Percentiles rank a stretch among this genome's conserved stretches.
Evolutionary conservation across 202 grass and related monocot species (phyloP).

Genomic region (Setaria italica): DNA sequence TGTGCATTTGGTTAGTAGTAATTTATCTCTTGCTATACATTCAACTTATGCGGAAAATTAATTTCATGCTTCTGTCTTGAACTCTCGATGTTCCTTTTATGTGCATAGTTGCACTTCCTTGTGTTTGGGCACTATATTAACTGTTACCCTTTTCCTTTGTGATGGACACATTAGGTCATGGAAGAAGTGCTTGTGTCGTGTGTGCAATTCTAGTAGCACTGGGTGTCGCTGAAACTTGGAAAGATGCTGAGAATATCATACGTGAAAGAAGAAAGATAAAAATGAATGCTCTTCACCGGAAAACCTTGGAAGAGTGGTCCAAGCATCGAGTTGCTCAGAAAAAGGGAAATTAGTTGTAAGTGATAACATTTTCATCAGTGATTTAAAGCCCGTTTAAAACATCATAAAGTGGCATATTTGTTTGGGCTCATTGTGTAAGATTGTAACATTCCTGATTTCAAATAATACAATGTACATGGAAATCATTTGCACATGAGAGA

Average conservation of each 20-base stretch:
- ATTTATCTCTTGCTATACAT: background rate
- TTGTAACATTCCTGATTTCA: conserved; percentile 23
- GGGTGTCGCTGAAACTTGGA: conserved; percentile 78
- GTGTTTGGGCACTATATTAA: background rate
- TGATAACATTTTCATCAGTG: conserved; percentile 1
- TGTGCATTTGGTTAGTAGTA: conserved; percentile 83
- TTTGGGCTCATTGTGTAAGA: background rate
- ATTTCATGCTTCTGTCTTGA: background rate
- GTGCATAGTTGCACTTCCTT: background rate
- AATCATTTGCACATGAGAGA: conserved; percentile 9
- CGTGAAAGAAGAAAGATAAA: conserved; percentile 70
- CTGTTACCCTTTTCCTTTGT: background rate
- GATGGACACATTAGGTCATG: conserved; percentile 69
- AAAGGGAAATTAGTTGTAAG: conserved; percentile 50
- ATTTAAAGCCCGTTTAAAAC: conserved; percentile 28
- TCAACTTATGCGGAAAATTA: background rate
- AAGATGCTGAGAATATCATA: conserved; percentile 78
- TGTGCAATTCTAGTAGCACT: conserved; percentile 70
- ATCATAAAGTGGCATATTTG: conserved; percentile 15
- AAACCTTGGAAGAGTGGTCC: conserved; percentile 79
- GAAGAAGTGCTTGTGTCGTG: conserved; percentile 83
- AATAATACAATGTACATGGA: background rate
- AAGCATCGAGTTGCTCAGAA: conserved; percentile 54
- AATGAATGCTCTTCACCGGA: conserved; percentile 84
- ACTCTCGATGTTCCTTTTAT: background rate